These are phyloP conservation scores for Penicillium verrucosum DNA, from an alignment of 2,329 filamentous ascomycete genomes.

Conservation along the genomic window DNA sequence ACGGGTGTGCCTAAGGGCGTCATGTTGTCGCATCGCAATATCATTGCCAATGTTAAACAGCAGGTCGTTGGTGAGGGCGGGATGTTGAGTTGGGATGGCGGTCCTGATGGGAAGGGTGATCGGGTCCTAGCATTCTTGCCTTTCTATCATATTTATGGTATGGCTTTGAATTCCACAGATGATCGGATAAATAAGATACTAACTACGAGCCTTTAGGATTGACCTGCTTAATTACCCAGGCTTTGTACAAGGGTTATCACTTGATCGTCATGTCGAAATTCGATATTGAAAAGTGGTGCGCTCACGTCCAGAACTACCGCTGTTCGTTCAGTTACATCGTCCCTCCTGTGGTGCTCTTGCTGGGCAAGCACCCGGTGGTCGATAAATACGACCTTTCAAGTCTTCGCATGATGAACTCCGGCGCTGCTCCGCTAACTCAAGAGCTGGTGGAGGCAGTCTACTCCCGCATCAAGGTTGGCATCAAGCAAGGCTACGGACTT, in stretches of 20 bases:
- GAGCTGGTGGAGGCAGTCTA: conserved; percentile 77
- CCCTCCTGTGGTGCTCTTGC: conserved; percentile 75
- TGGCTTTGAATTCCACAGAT: conserved; percentile 22
- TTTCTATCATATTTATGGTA: conserved; percentile 88
- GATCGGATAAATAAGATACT: background rate
- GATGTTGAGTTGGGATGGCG: conserved; percentile 57
- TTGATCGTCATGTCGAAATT: conserved; percentile 75
- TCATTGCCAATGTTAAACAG: conserved; percentile 70
- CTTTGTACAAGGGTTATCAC: conserved; percentile 63
- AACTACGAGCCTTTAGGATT: conserved; percentile 51
- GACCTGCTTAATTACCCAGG: conserved; percentile 67
- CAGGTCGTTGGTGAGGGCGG: conserved; percentile 52
- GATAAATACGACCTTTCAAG: conserved; percentile 76
- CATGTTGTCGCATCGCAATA: conserved; percentile 77
- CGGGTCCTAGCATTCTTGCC: conserved; percentile 75
- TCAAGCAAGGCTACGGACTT: conserved; percentile 92
- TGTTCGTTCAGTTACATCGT: conserved; percentile 80
- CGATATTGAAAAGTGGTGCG: conserved; percentile 74
- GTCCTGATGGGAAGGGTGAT: conserved; percentile 63
- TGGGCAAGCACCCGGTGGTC: conserved; percentile 75
- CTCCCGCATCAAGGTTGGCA: conserved; percentile 67
- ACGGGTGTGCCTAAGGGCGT: conserved; percentile 92
- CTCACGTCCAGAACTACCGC: conserved; percentile 68
- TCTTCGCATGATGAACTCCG: conserved; percentile 80
- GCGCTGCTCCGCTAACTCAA: conserved; percentile 76